Base-by-base conservation (phyloP, 2,329 filamentous ascomycete species). In the Colletotrichum endophyticum region DNA sequence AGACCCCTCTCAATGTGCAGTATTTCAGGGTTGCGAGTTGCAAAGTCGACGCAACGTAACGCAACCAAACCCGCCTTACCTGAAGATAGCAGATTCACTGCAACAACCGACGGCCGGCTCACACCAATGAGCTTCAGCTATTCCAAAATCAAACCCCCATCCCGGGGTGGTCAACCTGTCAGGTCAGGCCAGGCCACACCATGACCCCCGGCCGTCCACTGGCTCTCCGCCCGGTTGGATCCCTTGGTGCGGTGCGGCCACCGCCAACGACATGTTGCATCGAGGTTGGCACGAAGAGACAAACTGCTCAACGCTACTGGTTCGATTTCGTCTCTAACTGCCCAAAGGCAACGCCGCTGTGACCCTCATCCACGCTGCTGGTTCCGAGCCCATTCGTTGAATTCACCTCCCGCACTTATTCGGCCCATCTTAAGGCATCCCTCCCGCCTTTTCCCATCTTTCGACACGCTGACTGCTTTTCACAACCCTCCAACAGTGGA, bases 141-240 rank as follows among this genome's bases (percentile, higher is more conserved):
- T 30, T 36, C 67, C n/a, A 63, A 53, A 53, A 28, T 57, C 36
- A 53, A 63, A 34, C 34, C 56, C 57, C 57, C 30, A 62, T 25
- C 16, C 56, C 9, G 13, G 34, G 27, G 68, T 61, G 32, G 61
- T 28, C 36, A 70, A 53, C 63, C 73, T 36, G 57, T 66, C 73
- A 76, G 34, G n/a, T 64, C 44, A 63, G 56, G 27, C 63, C 63
- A 36, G 25, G 30, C 32, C 28, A 57, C 64, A 56, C 32, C 28
- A 57, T 59, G 36, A 61, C 9, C 49, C 66, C 70, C 28, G 19
- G 59, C 59, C 59, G 59, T 36, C n/a, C n/a, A 53, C 44, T 53
- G 70, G 56, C 64, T 70, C 70, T 69, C 74, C 74, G 74, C 71
- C 57, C 64, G n/a, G 70, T 76, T 76, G 66, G 74, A 76, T 76